These are phyloP conservation scores for Jatropha multifida DNA, from an alignment of 441 rosid genomes.

Conservation along the genomic window DNA sequence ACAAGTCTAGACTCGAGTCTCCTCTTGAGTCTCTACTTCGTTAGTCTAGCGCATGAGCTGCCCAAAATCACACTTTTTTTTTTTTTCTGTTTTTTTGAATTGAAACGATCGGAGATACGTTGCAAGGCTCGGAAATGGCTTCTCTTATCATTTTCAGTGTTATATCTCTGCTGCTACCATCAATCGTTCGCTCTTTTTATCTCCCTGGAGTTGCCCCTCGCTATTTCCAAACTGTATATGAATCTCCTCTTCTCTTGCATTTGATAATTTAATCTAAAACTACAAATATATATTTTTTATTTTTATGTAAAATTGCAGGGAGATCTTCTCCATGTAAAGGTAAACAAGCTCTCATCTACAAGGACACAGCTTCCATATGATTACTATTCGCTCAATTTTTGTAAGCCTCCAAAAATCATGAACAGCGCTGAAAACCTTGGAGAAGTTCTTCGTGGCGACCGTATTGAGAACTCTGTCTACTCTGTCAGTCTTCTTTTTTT, in stretches of 20 bases:
- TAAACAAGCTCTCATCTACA: constrained; percentile 80
- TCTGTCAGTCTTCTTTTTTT: constrained; percentile 39
- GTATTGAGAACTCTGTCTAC: constrained; percentile 85
- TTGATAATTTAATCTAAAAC: too few relatives aligned
- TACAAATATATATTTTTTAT: too few relatives aligned
- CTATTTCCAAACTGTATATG: constrained; percentile 17
- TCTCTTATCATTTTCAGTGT: not conserved
- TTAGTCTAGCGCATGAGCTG: not conserved
- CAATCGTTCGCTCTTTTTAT: constrained; percentile 14
- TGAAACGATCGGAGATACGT: not conserved
- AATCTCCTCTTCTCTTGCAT: too few relatives aligned
- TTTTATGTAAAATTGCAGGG: constrained; percentile 33
- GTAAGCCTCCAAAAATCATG: constrained; percentile 63
- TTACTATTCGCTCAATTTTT: constrained; percentile 63
- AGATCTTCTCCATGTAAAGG: constrained; percentile 64
- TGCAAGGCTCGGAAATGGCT: not conserved
- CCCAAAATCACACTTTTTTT: too few relatives aligned
- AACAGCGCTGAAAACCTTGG: constrained; percentile 85
- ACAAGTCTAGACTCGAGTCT: not conserved
- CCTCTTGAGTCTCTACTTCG: not conserved
- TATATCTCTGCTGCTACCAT: not conserved
- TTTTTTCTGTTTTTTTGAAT: too few relatives aligned
- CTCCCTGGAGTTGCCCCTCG: constrained; percentile 28
- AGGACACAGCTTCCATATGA: constrained; percentile 90
- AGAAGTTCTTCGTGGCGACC: constrained; percentile 90